Evolutionary conservation across 257 asterid genomes (phyloP), one percentile per base, ranked within the genome.

Genomic region (Scutellaria galericulata): DNA sequence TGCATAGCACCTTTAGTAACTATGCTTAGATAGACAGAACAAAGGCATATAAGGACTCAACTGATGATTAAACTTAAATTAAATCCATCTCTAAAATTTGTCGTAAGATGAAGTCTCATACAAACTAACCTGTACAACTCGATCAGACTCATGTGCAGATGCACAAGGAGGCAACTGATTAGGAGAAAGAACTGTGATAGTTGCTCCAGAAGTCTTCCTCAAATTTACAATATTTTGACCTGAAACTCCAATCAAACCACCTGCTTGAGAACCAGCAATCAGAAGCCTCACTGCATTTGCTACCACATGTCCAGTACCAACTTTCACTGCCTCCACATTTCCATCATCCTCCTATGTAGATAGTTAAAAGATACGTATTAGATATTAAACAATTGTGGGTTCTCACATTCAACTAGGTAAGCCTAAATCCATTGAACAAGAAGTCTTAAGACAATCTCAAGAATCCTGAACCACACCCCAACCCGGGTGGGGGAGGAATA

Each of bases 201-300:
- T 78, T 64, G 97, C 96, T 69, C 94, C 98, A 1, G 98, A 90
- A 41, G 89, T 77, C 80, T 78, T 88, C 84, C 99, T 90, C 83
- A 95, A 79, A 69, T 80, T 89, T 82, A 87, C 99, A 71, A 95
- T 92, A 76, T 92, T 92, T 77, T 86, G 98, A 82, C 99, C 99
- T 11, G 94, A 90, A 55, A 87, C 86, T 56, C 99, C 99, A 72
- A 95, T 95, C 77, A 95, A 81, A 75, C 97, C 88, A 70, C 97
- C 99, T 52, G 99, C 99, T 80, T 95, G 99, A 68, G 92, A 84
- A 73, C 96, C 96, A 50, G 97, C 95, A 79, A 95, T 90, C 84
- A 95, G 71, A 65, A 95, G 86, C 88, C 98, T 92, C 66, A 95
- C 79, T 47, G 98, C 82, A 84, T 92, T 90, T 56, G 96, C 92